These are phyloP conservation scores for Fabrea salina DNA, from an alignment of 169 alveolate species.

Conservation along the genomic window DNA sequence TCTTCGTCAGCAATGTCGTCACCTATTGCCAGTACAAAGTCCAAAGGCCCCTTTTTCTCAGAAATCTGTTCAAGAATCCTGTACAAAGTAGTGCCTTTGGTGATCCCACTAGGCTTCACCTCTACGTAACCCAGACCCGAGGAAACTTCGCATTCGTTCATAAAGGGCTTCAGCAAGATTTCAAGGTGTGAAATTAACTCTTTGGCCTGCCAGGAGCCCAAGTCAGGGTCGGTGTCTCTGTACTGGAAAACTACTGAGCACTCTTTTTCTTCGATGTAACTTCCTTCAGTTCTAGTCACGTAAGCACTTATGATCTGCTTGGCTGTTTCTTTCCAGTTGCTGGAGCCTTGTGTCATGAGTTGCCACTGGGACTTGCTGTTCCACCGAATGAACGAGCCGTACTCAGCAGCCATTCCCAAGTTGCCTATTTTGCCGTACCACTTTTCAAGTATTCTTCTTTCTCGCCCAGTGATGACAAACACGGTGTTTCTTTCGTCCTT, in stretches of 20 bases:
- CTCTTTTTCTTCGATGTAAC: background rate
- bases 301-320: constrained; percentile 10
- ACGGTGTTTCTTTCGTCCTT: constrained; percentile 16
- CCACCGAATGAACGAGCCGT: constrained; percentile 26
- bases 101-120: constrained; percentile 25
- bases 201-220: constrained; percentile 34
- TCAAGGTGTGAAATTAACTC: constrained; percentile 28
- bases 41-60: background rate
- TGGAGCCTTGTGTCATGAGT: background rate
- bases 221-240: constrained; percentile 25
- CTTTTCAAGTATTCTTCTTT: background rate
- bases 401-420: constrained; percentile 23
- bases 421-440: background rate
- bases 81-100: constrained; percentile 6
- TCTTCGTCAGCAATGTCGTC: constrained; percentile 29
- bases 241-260: constrained; percentile 10
- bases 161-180: constrained; percentile 12
- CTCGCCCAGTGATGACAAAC: constrained; percentile 9
- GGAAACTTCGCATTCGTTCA: constrained; percentile 21
- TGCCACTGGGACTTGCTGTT: background rate
- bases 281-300: constrained; percentile 20
- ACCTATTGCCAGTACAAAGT: constrained; percentile 14
- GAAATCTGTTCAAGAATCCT: background rate
- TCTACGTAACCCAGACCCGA: constrained; percentile 26
- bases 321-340: constrained; percentile 11